phyloP scores from a whole-genome alignment of 2,329 filamentous ascomycete species.

The Xylariaceae sp. region DNA sequence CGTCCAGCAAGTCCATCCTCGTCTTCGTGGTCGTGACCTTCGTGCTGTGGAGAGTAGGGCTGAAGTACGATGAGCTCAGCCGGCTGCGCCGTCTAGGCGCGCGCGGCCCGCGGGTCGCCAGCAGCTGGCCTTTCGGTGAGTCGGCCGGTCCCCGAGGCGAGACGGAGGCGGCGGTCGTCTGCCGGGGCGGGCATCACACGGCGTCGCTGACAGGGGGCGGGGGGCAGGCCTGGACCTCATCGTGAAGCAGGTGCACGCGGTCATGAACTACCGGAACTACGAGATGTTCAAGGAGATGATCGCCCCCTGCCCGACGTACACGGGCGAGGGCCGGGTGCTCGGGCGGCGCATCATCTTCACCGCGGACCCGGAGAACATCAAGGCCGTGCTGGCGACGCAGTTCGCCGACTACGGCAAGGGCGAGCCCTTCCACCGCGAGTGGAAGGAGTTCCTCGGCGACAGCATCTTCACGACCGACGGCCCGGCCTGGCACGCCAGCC shows the following conservation, averaged over 20 bases:
- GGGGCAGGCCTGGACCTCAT: conserved; percentile 59
- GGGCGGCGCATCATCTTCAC: conserved; percentile 64
- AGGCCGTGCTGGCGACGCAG: conserved; percentile 80
- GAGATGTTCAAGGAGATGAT: conserved; percentile 55
- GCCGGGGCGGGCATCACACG: not conserved
- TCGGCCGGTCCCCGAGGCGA: too few species aligned
- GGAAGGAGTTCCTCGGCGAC: conserved; percentile 67
- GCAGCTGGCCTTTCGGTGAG: conserved; percentile 41
- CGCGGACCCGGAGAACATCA: conserved; percentile 78
- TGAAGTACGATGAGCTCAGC: conserved; percentile 32
- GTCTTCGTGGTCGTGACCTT: conserved; percentile 30
- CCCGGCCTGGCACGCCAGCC: conserved; percentile 67
- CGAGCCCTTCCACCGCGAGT: conserved; percentile 63
- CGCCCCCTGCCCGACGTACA: conserved; percentile 37
- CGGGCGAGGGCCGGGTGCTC: conserved; percentile 50
- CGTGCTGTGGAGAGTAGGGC: conserved; percentile 29
- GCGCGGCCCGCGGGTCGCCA: conserved; percentile 29
- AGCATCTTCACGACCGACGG: conserved; percentile 78
- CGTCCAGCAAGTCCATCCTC: conserved; percentile 34
- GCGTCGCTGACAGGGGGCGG: not conserved
- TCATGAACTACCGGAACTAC: conserved; percentile 46
- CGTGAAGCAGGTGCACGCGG: conserved; percentile 44
- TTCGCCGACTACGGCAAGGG: conserved; percentile 84
- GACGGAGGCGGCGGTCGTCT: too few species aligned
- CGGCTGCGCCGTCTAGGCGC: conserved; percentile 38